These are phyloP conservation scores for Penicillium taxi DNA, from an alignment of 495 filamentous ascomycete species.

Conservation along the genomic window DNA sequence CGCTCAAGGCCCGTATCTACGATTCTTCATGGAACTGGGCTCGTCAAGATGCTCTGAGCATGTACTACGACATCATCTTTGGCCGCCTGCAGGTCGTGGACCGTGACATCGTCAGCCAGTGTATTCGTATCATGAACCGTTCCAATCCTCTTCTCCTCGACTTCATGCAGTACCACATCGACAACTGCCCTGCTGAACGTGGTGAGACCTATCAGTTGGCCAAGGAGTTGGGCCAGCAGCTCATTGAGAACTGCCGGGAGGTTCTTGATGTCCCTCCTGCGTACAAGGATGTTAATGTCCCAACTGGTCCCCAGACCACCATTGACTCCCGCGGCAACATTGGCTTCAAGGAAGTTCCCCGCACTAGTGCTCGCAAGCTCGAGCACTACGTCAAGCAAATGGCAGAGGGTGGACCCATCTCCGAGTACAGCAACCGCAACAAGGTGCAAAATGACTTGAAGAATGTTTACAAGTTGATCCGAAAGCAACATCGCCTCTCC, in stretches of 20 bases:
- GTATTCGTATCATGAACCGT: constrained; percentile 98
- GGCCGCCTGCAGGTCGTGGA: constrained; percentile 87
- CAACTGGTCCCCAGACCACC: constrained; percentile 83
- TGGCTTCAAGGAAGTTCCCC: constrained; percentile 79
- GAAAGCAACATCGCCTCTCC: constrained; percentile 91
- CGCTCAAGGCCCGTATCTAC: constrained; percentile 90
- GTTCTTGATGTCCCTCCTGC: constrained; percentile 73
- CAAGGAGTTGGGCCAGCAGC: constrained; percentile 86
- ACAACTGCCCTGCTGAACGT: constrained; percentile 93
- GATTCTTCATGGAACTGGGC: constrained; percentile 99
- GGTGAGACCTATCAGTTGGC: constrained; percentile 96
- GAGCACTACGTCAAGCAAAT: constrained; percentile 99
- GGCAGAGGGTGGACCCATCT: constrained; percentile 96
- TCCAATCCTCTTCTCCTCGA: constrained; percentile 92
- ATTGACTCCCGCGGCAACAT: constrained; percentile 86
- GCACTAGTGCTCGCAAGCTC: constrained; percentile 85
- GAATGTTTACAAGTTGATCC: constrained; percentile 94
- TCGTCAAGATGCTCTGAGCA: constrained; percentile 89
- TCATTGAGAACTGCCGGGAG: constrained; percentile 97
- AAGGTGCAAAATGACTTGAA: constrained; percentile 95
- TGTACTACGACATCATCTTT: constrained; percentile 99
- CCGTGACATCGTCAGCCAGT: constrained; percentile 95
- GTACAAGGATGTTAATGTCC: constrained; percentile 91
- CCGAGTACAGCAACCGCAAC: constrained; percentile 94
- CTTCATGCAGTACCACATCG: constrained; percentile 99